Percentiles rank a stretch among this genome's conserved stretches.
Evolutionary conservation across 306 rosid genomes (phyloP).

Genomic region (Quercus engelmannii): DNA sequence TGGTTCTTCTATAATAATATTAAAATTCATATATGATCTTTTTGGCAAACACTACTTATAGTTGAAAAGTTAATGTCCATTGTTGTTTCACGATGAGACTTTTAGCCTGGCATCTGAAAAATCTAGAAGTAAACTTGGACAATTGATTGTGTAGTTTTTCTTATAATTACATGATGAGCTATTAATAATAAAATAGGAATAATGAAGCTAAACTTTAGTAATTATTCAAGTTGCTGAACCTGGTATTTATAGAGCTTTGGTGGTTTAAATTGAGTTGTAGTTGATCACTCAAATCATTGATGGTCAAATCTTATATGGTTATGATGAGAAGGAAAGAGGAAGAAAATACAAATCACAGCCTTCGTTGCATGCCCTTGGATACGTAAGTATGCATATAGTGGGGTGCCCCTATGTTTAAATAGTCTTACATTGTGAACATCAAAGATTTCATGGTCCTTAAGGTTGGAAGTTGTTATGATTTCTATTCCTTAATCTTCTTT

Average conservation of each 20-base stretch:
- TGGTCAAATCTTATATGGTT: not conserved
- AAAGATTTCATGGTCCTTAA: too few species aligned
- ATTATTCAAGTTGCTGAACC: not conserved
- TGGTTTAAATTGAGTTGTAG: not conserved
- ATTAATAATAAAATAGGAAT: not conserved
- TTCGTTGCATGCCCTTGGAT: not conserved
- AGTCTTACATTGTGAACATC: too few species aligned
- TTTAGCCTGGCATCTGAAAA: not conserved
- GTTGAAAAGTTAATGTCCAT: not conserved
- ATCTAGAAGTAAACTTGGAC: not conserved
- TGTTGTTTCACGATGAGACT: not conserved
- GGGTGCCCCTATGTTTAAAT: too few species aligned
- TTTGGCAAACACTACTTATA: not conserved
- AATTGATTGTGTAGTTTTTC: not conserved
- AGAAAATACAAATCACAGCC: not conserved
- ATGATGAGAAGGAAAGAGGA: not conserved
- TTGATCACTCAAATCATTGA: not conserved
- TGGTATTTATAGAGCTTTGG: not conserved
- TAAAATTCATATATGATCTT: not conserved
- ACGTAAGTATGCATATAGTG: too few species aligned
- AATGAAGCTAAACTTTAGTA: not conserved
- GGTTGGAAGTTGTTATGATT: too few species aligned
- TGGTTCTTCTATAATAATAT: not conserved
- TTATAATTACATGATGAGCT: not conserved
- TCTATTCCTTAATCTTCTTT: too few species aligned